A percentile compares a stretch with the other conserved stretches of the same genome.
Evolutionary conservation across 1,284 basidiomycete species (phyloP).

Genomic region (Trametes sp.): DNA sequence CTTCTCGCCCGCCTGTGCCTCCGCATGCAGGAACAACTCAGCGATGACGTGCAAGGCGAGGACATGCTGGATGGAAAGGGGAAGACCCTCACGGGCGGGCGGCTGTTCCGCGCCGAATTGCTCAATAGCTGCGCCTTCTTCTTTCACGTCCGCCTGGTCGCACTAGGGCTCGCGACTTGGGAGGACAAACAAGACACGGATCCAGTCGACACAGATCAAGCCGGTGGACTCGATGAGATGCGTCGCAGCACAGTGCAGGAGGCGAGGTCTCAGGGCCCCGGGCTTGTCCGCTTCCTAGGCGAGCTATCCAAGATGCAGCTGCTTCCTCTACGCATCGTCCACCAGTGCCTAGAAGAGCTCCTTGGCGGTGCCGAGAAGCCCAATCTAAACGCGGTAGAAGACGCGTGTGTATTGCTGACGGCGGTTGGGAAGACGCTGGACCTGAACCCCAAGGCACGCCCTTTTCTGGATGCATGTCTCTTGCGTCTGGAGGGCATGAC

Average conservation of each 20-base stretch:
- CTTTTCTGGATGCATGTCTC: slow-evolving; percentile 94
- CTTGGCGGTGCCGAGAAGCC: slow-evolving; percentile 91
- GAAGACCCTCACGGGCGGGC: slow-evolving; percentile 86
- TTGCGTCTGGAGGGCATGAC: slow-evolving; percentile 84
- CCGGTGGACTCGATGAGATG: neutral
- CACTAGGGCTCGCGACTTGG: slow-evolving; percentile 49
- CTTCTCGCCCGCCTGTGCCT: slow-evolving; percentile 18
- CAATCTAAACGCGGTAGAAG: slow-evolving; percentile 97
- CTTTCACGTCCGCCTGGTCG: neutral
- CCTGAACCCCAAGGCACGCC: slow-evolving; percentile 76
- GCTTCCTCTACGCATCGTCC: slow-evolving; percentile 60
- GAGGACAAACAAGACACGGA: neutral
- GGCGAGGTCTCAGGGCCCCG: slow-evolving; percentile 94
- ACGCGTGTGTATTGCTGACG: slow-evolving; percentile 88
- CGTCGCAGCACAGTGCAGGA: slow-evolving; percentile 63
- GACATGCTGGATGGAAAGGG: slow-evolving; percentile 78
- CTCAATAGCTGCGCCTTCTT: neutral
- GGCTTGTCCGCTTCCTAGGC: slow-evolving; percentile 97
- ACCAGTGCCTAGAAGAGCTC: slow-evolving; percentile 94
- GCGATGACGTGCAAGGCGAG: slow-evolving; percentile 86
- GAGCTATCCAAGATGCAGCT: slow-evolving; percentile 95
- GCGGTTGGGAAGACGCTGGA: slow-evolving; percentile 90
- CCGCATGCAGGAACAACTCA: slow-evolving; percentile 78
- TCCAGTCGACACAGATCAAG: neutral
- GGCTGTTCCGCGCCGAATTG: slow-evolving; percentile 80